Evolutionary conservation across 2,329 filamentous ascomycete species (phyloP).

Genomic region (Beauveria caledonica): DNA sequence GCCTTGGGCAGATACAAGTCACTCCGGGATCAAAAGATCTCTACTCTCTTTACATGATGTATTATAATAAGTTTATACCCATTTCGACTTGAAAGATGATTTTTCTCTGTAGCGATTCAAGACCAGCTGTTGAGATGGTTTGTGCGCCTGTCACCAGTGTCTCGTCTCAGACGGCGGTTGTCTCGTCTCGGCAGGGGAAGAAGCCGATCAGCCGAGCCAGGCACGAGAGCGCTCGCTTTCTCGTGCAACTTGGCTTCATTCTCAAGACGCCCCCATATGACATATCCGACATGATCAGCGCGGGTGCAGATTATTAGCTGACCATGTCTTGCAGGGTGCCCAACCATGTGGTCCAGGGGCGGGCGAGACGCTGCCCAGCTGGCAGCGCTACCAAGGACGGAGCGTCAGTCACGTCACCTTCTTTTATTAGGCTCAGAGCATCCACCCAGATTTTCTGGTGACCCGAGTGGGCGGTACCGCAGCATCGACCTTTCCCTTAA

Average conservation of each 20-base stretch:
- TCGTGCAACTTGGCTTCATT: not conserved
- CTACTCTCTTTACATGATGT: not conserved
- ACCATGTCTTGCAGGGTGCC: not conserved
- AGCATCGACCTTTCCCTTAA: not conserved
- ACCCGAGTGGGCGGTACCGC: slow-evolving; percentile 4
- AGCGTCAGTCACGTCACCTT: not conserved
- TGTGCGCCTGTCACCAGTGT: not conserved
- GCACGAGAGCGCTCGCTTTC: not conserved
- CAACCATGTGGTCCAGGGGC: not conserved
- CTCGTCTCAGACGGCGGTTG: not conserved
- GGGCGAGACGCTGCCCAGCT: not conserved
- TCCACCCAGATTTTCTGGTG: slow-evolving; percentile 3
- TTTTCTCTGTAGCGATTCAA: not conserved
- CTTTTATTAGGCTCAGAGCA: not conserved
- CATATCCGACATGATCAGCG: slow-evolving; percentile 3
- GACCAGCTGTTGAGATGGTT: not conserved
- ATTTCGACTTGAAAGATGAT: not conserved
- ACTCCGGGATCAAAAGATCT: not conserved
- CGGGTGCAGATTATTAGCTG: not conserved
- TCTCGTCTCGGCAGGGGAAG: not conserved
- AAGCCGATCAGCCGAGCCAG: not conserved
- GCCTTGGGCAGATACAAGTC: not conserved
- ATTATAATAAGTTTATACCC: slow-evolving; percentile 1
- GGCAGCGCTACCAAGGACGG: not conserved
- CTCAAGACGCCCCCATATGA: not conserved